Conservation (phyloP, 352 stramenopile species). For the Globisporangium paddicum region DNA sequence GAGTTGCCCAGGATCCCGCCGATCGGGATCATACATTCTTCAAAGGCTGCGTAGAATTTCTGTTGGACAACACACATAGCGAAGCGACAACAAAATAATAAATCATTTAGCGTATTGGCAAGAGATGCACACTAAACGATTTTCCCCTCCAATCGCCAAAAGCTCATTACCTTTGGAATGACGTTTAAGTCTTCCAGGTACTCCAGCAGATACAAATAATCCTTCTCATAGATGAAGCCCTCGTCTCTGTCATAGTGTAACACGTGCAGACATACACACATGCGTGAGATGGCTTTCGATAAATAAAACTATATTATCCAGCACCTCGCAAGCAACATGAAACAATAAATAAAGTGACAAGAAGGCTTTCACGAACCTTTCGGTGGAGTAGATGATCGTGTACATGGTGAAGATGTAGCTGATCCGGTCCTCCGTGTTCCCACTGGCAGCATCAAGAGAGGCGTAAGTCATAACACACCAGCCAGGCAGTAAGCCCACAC, state of each 20-base stretch:
- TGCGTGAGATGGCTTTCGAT: no score
- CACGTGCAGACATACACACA: background rate
- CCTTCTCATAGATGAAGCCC: slow-evolving; percentile 57
- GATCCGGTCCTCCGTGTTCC: slow-evolving; percentile 85
- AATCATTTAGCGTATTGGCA: no score
- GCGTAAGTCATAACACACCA: background rate
- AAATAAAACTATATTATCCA: no score
- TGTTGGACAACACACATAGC: slow-evolving; percentile 10
- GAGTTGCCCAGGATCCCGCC: slow-evolving; percentile 49
- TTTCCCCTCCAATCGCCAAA: no score
- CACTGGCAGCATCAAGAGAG: slow-evolving; percentile 27
- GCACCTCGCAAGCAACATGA: no score
- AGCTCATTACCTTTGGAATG: slow-evolving; percentile 70
- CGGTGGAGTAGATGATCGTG: slow-evolving; percentile 60
- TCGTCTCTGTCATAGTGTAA: slow-evolving; percentile 31
- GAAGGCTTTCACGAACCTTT: slow-evolving; percentile 37
- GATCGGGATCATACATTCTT: slow-evolving; percentile 59
- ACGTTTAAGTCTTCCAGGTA: slow-evolving; percentile 57
- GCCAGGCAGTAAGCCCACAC: background rate
- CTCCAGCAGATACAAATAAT: slow-evolving; percentile 66
- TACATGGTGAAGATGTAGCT: slow-evolving; percentile 88
- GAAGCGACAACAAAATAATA: background rate
- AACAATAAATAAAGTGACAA: no score
- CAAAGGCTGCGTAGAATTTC: slow-evolving; percentile 71
- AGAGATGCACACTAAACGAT: no score